These are phyloP conservation scores for Flammula alnicola DNA, from an alignment of 1,284 basidiomycete species.

Conservation along the genomic window DNA sequence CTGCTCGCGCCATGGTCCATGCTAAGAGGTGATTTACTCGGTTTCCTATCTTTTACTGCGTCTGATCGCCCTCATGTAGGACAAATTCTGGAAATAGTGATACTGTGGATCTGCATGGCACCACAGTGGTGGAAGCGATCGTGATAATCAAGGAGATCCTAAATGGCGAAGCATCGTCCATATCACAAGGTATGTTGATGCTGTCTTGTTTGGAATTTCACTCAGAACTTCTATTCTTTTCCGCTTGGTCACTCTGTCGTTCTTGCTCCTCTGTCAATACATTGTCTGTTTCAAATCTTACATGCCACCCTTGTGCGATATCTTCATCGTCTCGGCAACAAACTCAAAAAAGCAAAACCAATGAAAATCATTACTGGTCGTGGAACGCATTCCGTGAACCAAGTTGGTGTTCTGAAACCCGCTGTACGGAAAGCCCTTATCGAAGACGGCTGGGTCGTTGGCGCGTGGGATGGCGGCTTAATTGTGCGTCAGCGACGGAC, in stretches of 20 bases:
- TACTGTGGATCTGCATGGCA: conserved; percentile 73
- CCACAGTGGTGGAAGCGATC: conserved; percentile 65
- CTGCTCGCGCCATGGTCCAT: conserved; percentile 62
- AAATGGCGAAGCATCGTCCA: conserved; percentile 35
- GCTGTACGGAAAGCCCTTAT: conserved; percentile 62
- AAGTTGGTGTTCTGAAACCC: conserved; percentile 70
- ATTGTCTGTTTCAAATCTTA: not conserved
- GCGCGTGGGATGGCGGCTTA: conserved; percentile 66
- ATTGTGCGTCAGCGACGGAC: conserved; percentile 44
- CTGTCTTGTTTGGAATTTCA: conserved; percentile 1
- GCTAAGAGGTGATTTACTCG: conserved; percentile 51
- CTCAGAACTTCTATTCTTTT: conserved; percentile 10
- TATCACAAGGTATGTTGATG: conserved; percentile 47
- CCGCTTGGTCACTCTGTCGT: not conserved
- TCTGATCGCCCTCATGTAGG: conserved; percentile 26
- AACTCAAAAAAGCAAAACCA: conserved; percentile 56
- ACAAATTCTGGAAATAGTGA: conserved; percentile 44
- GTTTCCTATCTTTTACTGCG: conserved; percentile 1
- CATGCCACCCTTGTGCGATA: no score
- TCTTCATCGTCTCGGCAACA: no score
- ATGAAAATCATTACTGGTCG: conserved; percentile 76
- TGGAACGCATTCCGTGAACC: conserved; percentile 68
- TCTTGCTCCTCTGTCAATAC: not conserved
- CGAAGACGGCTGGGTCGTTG: conserved; percentile 66
- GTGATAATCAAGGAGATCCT: conserved; percentile 67